Evolutionary conservation across 2,329 filamentous ascomycete species (phyloP).

Genomic region (Pyrenophora graminea): DNA sequence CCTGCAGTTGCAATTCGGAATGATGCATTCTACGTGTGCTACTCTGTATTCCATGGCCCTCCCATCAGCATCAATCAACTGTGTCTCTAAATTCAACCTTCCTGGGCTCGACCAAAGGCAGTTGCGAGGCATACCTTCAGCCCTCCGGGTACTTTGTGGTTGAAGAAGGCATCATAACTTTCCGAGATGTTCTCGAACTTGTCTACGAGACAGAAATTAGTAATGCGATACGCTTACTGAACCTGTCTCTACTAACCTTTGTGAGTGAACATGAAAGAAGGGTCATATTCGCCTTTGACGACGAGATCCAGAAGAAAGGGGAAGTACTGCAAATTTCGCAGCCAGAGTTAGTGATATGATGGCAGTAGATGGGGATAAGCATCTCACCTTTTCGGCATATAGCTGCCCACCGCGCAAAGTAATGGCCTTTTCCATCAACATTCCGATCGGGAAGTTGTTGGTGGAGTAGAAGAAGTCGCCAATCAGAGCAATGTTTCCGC

Average conservation of each 20-base stretch:
- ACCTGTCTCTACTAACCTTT: background rate
- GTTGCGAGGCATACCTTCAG: background rate
- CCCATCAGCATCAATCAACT: too few species aligned
- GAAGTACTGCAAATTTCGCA: conserved; percentile 1
- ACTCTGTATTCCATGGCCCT: too few species aligned
- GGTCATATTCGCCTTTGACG: conserved; percentile 8
- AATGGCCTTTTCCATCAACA: conserved; percentile 1
- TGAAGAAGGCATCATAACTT: background rate
- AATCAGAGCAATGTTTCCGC: conserved; percentile 11
- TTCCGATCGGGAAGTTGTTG: conserved; percentile 2
- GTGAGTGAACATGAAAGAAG: conserved; percentile 6
- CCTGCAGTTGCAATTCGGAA: too few species aligned
- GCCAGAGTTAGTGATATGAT: too few species aligned
- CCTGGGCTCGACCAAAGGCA: background rate
- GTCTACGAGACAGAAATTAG: background rate
- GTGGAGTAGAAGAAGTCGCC: conserved; percentile 12
- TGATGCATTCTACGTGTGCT: too few species aligned
- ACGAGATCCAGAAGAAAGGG: conserved; percentile 4
- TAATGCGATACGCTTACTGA: background rate
- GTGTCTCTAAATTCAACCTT: too few species aligned
- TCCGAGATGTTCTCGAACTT: conserved; percentile 2
- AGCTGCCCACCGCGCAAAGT: conserved; percentile 10
- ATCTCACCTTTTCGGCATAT: conserved; percentile 8
- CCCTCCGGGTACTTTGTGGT: background rate
- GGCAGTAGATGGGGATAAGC: too few species aligned